These are phyloP conservation scores for Dipteronia dyeriana DNA, from an alignment of 345 rosid genomes.

Conservation along the genomic window DNA sequence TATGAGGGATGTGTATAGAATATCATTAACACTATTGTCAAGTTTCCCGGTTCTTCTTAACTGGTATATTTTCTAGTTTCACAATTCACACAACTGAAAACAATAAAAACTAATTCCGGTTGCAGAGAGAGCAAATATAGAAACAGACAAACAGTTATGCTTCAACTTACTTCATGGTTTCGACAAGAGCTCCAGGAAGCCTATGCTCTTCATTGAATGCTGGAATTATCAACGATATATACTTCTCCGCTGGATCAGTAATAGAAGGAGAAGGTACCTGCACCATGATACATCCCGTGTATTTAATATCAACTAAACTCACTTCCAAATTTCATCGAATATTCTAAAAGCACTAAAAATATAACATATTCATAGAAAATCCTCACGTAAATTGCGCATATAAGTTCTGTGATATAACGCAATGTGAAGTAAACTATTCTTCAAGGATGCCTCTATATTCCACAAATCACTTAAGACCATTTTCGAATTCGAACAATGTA, in stretches of 20 bases:
- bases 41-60: not conserved
- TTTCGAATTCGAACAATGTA: not conserved
- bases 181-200: constrained; percentile 88
- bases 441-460: not conserved
- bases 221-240: constrained; percentile 82
- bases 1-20: not conserved
- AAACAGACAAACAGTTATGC: constrained; percentile 3
- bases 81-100: constrained; percentile 2
- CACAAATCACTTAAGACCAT: not conserved
- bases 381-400: not conserved
- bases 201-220: constrained; percentile 91
- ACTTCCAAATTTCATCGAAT: not conserved
- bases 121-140: not conserved
- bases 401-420: not conserved
- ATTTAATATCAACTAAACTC: not conserved
- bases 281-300: not conserved
- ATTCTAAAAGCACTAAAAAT: not conserved
- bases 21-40: not conserved
- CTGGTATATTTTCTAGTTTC: not conserved
- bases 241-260: constrained; percentile 76
- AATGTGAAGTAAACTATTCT: not conserved
- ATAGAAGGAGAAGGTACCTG: constrained; percentile 76
- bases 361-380: not conserved
- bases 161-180: constrained; percentile 75
- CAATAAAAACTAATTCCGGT: not conserved